Percentiles rank a stretch among this genome's conserved stretches.
phyloP scores from a whole-genome alignment of 306 rosid genomes.

The Adenanthera pavonina region DNA sequence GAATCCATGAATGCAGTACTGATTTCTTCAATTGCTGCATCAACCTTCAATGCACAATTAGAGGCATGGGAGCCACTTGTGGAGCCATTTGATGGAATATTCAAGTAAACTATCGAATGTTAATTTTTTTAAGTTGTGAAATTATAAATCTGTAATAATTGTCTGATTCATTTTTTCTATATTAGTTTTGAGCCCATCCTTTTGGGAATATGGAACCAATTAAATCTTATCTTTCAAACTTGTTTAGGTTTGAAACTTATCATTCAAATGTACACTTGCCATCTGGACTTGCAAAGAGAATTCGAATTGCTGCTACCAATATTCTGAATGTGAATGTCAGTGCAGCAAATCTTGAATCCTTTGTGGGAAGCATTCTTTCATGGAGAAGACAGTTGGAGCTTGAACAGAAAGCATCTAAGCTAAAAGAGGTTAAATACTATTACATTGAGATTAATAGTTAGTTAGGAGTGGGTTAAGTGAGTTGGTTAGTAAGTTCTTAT shows the following conservation, averaged over 20 bases:
- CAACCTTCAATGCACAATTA: slow-evolving; percentile 91
- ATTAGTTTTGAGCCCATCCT: slow-evolving; percentile 31
- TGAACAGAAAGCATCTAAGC: slow-evolving; percentile 76
- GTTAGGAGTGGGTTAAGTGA: too few species aligned
- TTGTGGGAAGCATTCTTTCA: slow-evolving; percentile 74
- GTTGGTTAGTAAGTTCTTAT: too few species aligned
- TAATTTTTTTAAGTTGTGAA: background rate
- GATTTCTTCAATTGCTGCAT: slow-evolving; percentile 92
- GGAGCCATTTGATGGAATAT: slow-evolving; percentile 98
- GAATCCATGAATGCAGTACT: slow-evolving; percentile 93
- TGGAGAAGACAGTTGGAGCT: slow-evolving; percentile 93
- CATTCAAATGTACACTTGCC: slow-evolving; percentile 63
- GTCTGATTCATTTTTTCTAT: slow-evolving; percentile 10
- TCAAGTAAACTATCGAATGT: slow-evolving; percentile 65
- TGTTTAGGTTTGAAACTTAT: slow-evolving; percentile 87
- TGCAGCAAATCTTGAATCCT: slow-evolving; percentile 84
- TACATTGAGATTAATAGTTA: too few species aligned
- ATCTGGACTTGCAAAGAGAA: slow-evolving; percentile 77
- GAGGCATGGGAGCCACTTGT: slow-evolving; percentile 99
- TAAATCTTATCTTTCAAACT: slow-evolving; percentile 38
- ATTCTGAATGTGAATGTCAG: slow-evolving; percentile 85
- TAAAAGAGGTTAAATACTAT: slow-evolving; percentile 57
- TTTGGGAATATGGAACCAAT: slow-evolving; percentile 13
- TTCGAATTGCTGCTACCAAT: slow-evolving; percentile 88
- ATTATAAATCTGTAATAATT: slow-evolving; percentile 16